Conservation (phyloP, 495 filamentous ascomycete species). For the Diplogelasinospora grovesii region DNA sequence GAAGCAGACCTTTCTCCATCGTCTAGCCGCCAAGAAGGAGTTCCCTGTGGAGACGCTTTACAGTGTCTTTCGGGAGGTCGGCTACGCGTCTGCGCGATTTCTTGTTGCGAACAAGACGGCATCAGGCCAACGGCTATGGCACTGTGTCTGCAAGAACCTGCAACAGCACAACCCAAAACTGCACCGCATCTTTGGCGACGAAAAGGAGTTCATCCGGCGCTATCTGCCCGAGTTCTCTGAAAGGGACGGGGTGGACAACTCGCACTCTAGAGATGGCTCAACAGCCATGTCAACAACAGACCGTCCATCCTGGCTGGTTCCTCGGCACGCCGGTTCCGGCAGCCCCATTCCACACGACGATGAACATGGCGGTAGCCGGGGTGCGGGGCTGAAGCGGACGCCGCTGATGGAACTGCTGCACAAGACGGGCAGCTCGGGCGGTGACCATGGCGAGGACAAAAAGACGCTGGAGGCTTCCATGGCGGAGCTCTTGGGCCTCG, state of each 20-base stretch:
- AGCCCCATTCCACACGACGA: neutral
- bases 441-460: conserved; percentile 17
- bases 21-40: conserved; percentile 18
- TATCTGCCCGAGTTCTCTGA: conserved; percentile 28
- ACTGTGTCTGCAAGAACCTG: conserved; percentile 26
- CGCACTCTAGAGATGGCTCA: conserved; percentile 18
- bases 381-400: conserved; percentile 19
- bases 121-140: conserved; percentile 22
- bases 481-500: conserved; percentile 12
- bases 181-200: conserved; percentile 29
- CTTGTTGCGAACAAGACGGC: conserved; percentile 24
- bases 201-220: conserved; percentile 26
- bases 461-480: conserved; percentile 17
- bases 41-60: conserved; percentile 27
- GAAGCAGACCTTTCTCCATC: conserved; percentile 25
- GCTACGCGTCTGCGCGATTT: conserved; percentile 25
- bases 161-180: conserved; percentile 20
- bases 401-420: conserved; percentile 25
- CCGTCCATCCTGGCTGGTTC: conserved; percentile 7
- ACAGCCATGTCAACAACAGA: conserved; percentile 24
- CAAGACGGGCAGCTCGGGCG: conserved; percentile 17
- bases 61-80: conserved; percentile 25
- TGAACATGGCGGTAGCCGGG: conserved; percentile 18
- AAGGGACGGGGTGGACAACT: no score
- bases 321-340: conserved; percentile 1